Evolutionary conservation across 2,329 filamentous ascomycete genomes (phyloP).

Genomic region (Cercospora sp.): DNA sequence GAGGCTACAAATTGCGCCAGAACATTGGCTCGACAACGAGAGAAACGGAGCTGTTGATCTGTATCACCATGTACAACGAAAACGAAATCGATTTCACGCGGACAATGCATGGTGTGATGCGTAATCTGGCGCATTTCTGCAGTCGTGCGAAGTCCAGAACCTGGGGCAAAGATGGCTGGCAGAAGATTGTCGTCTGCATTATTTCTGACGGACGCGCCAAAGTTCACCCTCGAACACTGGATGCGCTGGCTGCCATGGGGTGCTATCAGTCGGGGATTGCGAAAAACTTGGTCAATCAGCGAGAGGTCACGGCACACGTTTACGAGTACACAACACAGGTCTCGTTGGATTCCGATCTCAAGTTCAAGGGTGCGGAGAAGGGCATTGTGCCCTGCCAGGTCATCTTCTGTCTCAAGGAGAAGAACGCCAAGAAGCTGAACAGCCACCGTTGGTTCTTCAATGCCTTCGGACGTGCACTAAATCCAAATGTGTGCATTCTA

Average conservation of each 20-base stretch:
- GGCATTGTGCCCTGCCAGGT: slow-evolving; percentile 97
- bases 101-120: slow-evolving; percentile 98
- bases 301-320: slow-evolving; percentile 91
- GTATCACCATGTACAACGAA: slow-evolving; percentile 99
- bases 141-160: slow-evolving; percentile 86
- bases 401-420: slow-evolving; percentile 97
- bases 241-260: slow-evolving; percentile 92
- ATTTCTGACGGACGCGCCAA: slow-evolving; percentile 92
- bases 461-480: slow-evolving; percentile 86
- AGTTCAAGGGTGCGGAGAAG: slow-evolving; percentile 99
- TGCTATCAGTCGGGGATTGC: slow-evolving; percentile 98
- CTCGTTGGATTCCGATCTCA: slow-evolving; percentile 89
- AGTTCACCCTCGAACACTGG: slow-evolving; percentile 88
- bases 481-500: slow-evolving; percentile 94
- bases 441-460: slow-evolving; percentile 99
- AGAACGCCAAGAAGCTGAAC: slow-evolving; percentile 96
- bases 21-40: slow-evolving; percentile 79
- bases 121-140: slow-evolving; percentile 97
- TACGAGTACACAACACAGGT: slow-evolving; percentile 99
- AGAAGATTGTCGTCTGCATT: slow-evolving; percentile 98
- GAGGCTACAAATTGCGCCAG: slow-evolving; percentile 90
- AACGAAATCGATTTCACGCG: slow-evolving; percentile 94
- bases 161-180: slow-evolving; percentile 96
- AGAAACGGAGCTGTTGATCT: slow-evolving; percentile 95
- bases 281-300: slow-evolving; percentile 96